phyloP scores from a whole-genome alignment of 1,139 yeast genomes.

The Entelexis paramagnoliae region DNA sequence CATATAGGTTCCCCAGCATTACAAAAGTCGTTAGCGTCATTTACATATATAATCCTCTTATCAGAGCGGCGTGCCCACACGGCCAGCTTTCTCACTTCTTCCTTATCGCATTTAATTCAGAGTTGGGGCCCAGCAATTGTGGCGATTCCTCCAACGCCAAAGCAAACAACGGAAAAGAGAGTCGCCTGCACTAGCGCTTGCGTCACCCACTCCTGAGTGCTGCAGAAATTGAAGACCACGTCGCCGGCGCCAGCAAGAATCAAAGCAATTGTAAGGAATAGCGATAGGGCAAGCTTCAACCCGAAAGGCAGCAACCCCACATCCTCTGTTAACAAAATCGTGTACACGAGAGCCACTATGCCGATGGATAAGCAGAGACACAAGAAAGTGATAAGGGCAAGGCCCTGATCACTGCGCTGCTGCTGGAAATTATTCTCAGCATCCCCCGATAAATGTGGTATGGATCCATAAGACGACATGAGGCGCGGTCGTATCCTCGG shows the following conservation, averaged over 20 bases:
- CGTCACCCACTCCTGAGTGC: slow-evolving; percentile 35
- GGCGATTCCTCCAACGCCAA: slow-evolving; percentile 39
- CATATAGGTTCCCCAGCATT: no score
- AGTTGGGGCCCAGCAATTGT: background rate
- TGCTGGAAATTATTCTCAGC: slow-evolving; percentile 1
- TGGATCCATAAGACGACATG: slow-evolving; percentile 2
- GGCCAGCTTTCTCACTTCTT: background rate
- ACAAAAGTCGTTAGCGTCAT: no score
- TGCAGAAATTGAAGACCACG: slow-evolving; percentile 36
- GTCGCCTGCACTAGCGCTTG: slow-evolving; percentile 34
- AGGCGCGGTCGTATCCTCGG: slow-evolving; percentile 17
- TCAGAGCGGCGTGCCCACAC: no score
- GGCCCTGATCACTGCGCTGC: slow-evolving; percentile 18
- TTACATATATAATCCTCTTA: no score
- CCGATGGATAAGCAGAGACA: slow-evolving; percentile 20
- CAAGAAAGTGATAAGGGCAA: slow-evolving; percentile 20
- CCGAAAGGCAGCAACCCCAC: slow-evolving; percentile 20
- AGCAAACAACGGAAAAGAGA: slow-evolving; percentile 36
- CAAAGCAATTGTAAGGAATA: slow-evolving; percentile 41
- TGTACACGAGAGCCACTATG: slow-evolving; percentile 20
- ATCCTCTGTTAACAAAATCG: slow-evolving; percentile 26
- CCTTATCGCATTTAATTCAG: background rate
- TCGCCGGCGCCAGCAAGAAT: slow-evolving; percentile 41
- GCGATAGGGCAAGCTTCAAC: slow-evolving; percentile 29
- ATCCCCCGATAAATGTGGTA: background rate